phyloP scores from a whole-genome alignment of 1,284 basidiomycete species.

The Farysia itapuensis region DNA sequence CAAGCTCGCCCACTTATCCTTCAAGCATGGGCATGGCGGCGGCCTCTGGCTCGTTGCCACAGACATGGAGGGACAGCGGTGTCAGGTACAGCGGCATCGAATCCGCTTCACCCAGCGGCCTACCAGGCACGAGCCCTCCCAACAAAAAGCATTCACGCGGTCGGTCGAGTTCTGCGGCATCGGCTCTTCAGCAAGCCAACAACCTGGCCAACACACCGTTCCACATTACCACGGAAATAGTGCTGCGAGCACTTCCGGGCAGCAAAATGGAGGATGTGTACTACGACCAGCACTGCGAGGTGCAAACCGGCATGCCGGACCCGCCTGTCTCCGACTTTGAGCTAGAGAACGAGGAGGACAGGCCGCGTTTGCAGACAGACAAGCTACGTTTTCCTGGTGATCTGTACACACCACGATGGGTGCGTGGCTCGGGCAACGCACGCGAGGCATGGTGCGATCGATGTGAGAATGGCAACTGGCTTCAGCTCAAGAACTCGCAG shows the following conservation, averaged over 20 bases:
- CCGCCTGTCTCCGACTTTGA: conserved; percentile 36
- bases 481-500: conserved; percentile 47
- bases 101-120: conserved; percentile 19
- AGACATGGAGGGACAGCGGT: conserved; percentile 18
- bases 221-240: conserved; percentile 43
- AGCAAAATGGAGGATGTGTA: conserved; percentile 43
- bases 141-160: conserved; percentile 30
- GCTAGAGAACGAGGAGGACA: conserved; percentile 34
- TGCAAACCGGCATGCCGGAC: conserved; percentile 27
- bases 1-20: conserved; percentile 5
- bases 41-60: not conserved
- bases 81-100: conserved; percentile 17
- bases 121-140: conserved; percentile 6
- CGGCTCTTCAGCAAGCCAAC: conserved; percentile 25
- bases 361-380: conserved; percentile 38
- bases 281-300: conserved; percentile 43
- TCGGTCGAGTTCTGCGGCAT: conserved; percentile 16
- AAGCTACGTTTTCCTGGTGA: conserved; percentile 46
- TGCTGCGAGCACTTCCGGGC: conserved; percentile 33
- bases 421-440: conserved; percentile 38
- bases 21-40: conserved; percentile 6
- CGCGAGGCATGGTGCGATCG: conserved; percentile 48
- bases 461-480: conserved; percentile 45
- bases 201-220: conserved; percentile 31
- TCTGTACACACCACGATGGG: conserved; percentile 46